phyloP scores from a whole-genome alignment of 2,329 filamentous ascomycete genomes.

The Paecilomyces formosus region DNA sequence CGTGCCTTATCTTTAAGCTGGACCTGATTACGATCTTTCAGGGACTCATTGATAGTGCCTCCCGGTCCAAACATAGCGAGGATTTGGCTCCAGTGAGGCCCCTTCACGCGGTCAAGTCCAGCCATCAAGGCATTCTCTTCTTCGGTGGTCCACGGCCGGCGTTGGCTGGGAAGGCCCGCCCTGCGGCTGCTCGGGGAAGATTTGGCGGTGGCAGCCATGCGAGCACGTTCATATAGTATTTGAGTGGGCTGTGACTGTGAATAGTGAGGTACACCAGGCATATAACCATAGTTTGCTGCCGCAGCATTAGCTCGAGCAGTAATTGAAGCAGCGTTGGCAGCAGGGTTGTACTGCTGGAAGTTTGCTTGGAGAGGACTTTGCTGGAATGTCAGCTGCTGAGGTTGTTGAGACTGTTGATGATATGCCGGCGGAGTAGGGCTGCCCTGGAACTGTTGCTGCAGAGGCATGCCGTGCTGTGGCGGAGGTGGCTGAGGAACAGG shows the following conservation, averaged over 20 bases:
- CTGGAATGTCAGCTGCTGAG: conserved; percentile 28
- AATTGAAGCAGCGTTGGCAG: conserved; percentile 20
- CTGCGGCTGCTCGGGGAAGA: conserved; percentile 47
- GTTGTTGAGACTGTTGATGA: conserved; percentile 24
- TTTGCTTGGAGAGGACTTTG: conserved; percentile 32
- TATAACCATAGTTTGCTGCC: conserved; percentile 35
- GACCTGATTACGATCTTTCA: conserved; percentile 84
- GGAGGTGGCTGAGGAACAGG: conserved; percentile 22
- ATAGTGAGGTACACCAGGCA: conserved; percentile 39
- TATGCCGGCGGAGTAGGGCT: conserved; percentile 30
- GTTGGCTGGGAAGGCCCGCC: conserved; percentile 48
- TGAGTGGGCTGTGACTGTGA: conserved; percentile 46
- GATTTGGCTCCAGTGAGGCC: conserved; percentile 90
- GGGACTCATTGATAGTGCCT: conserved; percentile 70
- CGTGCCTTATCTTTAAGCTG: conserved; percentile 88
- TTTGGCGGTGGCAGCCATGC: conserved; percentile 49
- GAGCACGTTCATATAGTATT: conserved; percentile 51
- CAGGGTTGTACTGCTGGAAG: conserved; percentile 35
- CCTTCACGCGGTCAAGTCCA: conserved; percentile 79
- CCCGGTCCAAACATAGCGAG: conserved; percentile 73
- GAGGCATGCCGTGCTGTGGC: conserved; percentile 11
- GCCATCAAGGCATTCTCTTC: conserved; percentile 88
- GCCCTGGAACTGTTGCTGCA: conserved; percentile 25
- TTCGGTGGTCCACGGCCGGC: conserved; percentile 79
- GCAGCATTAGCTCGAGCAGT: conserved; percentile 23